Base-by-base conservation (phyloP, 2,329 filamentous ascomycete species). In the Leptographium lundbergii region DNA sequence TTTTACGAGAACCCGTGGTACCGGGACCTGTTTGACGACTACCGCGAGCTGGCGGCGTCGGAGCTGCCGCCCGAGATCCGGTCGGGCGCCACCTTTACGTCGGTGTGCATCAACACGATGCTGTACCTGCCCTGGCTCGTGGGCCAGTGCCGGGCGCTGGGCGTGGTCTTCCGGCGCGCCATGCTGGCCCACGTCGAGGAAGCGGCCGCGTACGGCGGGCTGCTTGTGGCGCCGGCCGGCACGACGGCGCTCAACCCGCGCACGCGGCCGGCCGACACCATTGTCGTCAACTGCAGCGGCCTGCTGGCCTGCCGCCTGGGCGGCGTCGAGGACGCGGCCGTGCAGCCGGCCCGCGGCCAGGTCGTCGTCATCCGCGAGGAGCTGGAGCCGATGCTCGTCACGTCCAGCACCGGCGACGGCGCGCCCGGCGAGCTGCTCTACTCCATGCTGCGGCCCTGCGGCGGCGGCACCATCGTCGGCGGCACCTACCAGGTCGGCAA, bases 91-190 rank as follows among this genome's bases (percentile, higher is more conserved):
- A 77, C 80, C 59, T 96, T 94, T 71, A 89, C 82, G 9, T 92
- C 88, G 1, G 85, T 96, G 48, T 96, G 91, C 73, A 92, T 96
- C 70, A 96, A 97, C 73, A 89, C 89, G 0, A 83, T 88, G 50
- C 73, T 96, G 60, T 97, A 96, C 72, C 82, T 96, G 2, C 84
- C 89, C 4, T 96, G 88, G 83, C 84, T 97, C 0, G 76, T 88
- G 0, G 87, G 88, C 0, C 86, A 94, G 73, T 95, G 89, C 69
- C 77, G 88, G 32, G 84, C 82, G 65, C 81, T 84, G 59, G 88
- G 89, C 32, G 87, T 88, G 7, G 75, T 82, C 1, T 75, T 92
- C 66, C 80, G 81, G 66, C 81, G 89, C 24, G 82, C 74, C 3
- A 70, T 79, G 1, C 72, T 91, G 54, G 72, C 74, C n/a, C 88